Conservation (phyloP, 31 red algal species). For the Endocladia muricata region DNA sequence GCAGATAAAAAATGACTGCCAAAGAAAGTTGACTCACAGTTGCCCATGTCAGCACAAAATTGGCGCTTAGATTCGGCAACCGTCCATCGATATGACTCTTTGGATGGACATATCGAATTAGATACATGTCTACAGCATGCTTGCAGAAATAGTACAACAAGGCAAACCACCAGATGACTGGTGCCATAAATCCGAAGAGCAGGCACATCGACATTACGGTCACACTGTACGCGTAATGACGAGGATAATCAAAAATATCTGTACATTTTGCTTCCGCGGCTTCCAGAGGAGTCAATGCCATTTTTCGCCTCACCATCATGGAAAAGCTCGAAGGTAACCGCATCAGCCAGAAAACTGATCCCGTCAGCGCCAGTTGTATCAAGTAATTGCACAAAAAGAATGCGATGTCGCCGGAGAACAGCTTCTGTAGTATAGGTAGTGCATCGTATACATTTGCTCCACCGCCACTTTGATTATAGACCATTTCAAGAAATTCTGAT, state of each 20-base stretch:
- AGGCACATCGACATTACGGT: conserved; percentile 89
- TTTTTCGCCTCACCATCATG: conserved; percentile 60
- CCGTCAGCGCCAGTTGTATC: conserved; percentile 89
- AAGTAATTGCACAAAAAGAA: conserved; percentile 95
- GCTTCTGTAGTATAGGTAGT: conserved; percentile 73
- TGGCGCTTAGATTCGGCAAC: conserved; percentile 49
- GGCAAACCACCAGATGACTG: conserved; percentile 85
- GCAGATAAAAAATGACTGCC: conserved; percentile 65
- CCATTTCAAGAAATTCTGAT: conserved; percentile 76
- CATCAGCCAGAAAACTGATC: conserved; percentile 79
- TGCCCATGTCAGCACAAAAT: conserved; percentile 70
- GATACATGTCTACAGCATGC: conserved; percentile 71
- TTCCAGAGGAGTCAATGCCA: conserved; percentile 72
- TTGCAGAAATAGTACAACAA: conserved; percentile 78
- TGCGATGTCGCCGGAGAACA: conserved; percentile 95
- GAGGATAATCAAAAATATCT: conserved; percentile 82
- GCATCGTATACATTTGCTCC: conserved; percentile 72
- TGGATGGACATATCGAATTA: conserved; percentile 77
- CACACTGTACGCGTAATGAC: conserved; percentile 84
- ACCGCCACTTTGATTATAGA: conserved; percentile 66
- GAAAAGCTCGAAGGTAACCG: conserved; percentile 57
- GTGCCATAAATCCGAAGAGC: conserved; percentile 87
- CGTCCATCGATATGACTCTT: conserved; percentile 71
- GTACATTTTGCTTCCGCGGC: conserved; percentile 84
- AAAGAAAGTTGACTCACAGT: conserved; percentile 54